Conservation (phyloP, 345 rosid species). For the Aurinia saxatilis region DNA sequence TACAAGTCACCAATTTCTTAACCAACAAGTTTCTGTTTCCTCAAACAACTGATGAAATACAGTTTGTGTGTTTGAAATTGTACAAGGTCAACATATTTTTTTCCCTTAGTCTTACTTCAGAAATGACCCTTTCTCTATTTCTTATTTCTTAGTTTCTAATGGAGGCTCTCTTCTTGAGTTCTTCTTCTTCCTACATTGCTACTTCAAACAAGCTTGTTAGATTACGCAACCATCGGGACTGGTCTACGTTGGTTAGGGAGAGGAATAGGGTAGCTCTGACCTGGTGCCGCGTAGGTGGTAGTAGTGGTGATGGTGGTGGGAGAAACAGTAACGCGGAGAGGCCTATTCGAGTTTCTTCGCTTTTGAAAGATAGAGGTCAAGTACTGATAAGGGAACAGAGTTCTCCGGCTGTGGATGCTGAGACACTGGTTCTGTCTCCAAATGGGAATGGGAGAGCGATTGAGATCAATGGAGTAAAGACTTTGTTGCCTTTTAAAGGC, state of each 20-base stretch:
- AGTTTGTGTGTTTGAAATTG: conserved; percentile 14
- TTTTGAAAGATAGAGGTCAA: conserved; percentile 40
- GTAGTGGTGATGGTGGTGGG: conserved; percentile 31
- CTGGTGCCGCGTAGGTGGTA: conserved; percentile 53
- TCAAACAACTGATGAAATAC: not conserved
- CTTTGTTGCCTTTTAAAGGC: conserved; percentile 45
- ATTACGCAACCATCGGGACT: conserved; percentile 15
- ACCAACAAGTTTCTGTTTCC: conserved; percentile 25
- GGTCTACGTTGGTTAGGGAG: conserved; percentile 22
- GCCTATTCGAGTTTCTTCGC: conserved; percentile 38
- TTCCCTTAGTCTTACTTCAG: conserved; percentile 16
- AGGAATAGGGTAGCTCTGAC: conserved; percentile 27
- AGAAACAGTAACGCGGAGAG: conserved; percentile 24
- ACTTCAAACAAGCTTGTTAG: conserved; percentile 25
- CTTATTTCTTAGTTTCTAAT: conserved; percentile 36
- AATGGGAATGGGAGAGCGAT: conserved; percentile 39
- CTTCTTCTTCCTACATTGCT: conserved; percentile 32
- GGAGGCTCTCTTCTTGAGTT: conserved; percentile 71
- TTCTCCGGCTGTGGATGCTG: conserved; percentile 43
- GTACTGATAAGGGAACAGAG: conserved; percentile 35
- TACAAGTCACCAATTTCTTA: conserved; percentile 38
- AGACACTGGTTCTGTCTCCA: conserved; percentile 50
- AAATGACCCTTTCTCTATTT: conserved; percentile 29
- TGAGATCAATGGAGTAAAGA: conserved; percentile 44
- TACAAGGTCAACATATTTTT: conserved; percentile 15